Percentiles rank a stretch among this genome's conserved stretches.
Evolutionary conservation across 1,139 yeast species (phyloP).

Genomic region (Wickerhamiella infanticola): DNA sequence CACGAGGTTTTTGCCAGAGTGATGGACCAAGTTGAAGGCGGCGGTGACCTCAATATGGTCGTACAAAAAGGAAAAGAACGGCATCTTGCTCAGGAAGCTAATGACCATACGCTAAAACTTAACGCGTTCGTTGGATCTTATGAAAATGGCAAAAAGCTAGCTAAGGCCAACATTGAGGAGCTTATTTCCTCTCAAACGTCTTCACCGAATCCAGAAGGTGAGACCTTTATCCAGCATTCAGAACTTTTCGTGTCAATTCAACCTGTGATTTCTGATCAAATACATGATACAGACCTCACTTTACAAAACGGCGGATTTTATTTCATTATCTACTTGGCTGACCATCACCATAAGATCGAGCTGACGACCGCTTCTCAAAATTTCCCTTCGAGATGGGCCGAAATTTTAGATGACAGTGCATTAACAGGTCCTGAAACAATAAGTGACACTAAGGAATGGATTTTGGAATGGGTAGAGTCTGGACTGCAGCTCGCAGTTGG

Average conservation of each 20-base stretch:
- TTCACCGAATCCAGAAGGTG: conserved; percentile 14
- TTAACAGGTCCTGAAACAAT: conserved; percentile 24
- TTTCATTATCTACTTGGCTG: conserved; percentile 61
- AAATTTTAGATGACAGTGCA: conserved; percentile 18
- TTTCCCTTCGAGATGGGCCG: conserved; percentile 78
- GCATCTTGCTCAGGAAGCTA: conserved; percentile 23
- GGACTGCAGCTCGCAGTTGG: conserved; percentile 72
- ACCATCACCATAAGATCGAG: conserved; percentile 60
- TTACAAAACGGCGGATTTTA: conserved; percentile 29
- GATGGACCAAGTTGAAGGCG: conserved; percentile 89
- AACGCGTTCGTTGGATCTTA: conserved; percentile 63
- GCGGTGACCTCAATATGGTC: conserved; percentile 39
- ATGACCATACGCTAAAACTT: conserved; percentile 32
- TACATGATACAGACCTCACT: conserved; percentile 23
- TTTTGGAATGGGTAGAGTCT: conserved; percentile 78
- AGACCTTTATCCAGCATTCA: conserved; percentile 27
- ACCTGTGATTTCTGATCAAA: conserved; percentile 32
- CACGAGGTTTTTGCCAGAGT: conserved; percentile 61
- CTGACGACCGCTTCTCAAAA: conserved; percentile 72
- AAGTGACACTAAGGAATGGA: conserved; percentile 94
- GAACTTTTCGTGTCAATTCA: conserved; percentile 69
- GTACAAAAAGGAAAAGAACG: conserved; percentile 30
- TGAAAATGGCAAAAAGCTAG: conserved; percentile 78
- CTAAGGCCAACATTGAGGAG: conserved; percentile 68
- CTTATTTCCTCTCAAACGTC: conserved; percentile 22